Conservation (phyloP, 768 basidiomycete species). For the Pleurotus platypus region DNA sequence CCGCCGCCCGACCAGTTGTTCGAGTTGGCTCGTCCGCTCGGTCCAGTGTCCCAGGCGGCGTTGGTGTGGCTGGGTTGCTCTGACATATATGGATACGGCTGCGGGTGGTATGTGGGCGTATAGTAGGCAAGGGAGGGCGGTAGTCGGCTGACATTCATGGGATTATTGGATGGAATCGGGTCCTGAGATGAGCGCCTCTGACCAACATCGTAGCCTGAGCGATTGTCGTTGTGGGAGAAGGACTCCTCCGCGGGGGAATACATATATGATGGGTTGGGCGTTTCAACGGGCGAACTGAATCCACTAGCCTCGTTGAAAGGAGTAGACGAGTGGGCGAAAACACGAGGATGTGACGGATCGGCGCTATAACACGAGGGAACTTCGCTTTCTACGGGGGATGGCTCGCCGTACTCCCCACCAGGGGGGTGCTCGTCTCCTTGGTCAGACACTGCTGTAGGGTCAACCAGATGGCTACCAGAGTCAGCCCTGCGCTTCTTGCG, state of each 20-base stretch:
- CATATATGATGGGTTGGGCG: slow-evolving; percentile 2
- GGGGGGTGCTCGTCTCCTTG: slow-evolving; percentile 11
- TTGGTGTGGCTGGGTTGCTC: neutral
- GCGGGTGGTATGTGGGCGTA: neutral
- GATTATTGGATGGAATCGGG: neutral
- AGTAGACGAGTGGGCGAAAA: neutral
- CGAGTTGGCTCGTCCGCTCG: neutral
- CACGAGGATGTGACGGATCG: slow-evolving; percentile 2
- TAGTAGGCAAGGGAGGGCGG: neutral
- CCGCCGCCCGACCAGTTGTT: neutral
- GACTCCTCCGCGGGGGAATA: slow-evolving; percentile 1
- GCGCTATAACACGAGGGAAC: neutral
- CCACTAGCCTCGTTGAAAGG: neutral
- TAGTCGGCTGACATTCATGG: neutral
- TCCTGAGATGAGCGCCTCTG: slow-evolving; percentile 1
- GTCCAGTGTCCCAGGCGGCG: neutral
- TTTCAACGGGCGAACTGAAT: neutral
- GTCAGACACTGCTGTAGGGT: slow-evolving; percentile 16
- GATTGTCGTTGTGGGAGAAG: neutral
- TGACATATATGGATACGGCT: neutral
- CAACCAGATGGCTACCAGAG: slow-evolving; percentile 21
- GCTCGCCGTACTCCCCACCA: slow-evolving; percentile 11
- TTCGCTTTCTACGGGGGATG: slow-evolving; percentile 11
- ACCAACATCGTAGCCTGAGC: neutral
- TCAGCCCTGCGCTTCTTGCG: slow-evolving; percentile 53